phyloP scores from a whole-genome alignment of 495 filamentous ascomycete species.

The Barbatosphaeria neglecta region DNA sequence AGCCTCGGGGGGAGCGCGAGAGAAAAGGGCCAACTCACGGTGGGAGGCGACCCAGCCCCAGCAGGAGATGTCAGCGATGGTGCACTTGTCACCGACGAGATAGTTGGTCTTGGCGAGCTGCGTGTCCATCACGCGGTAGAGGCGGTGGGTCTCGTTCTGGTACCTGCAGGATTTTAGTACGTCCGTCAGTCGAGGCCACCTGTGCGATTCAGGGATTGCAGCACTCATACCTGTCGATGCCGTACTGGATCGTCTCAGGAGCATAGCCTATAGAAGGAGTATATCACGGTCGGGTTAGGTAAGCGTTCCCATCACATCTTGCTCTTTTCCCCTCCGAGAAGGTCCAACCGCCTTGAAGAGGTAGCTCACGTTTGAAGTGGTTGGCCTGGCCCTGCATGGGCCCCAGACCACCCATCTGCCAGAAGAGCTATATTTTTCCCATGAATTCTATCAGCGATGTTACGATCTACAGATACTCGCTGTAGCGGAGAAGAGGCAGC shows the following conservation, averaged over 20 bases:
- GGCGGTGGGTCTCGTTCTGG: slow-evolving; percentile 63
- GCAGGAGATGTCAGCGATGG: slow-evolving; percentile 74
- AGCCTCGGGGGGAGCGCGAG: too few relatives aligned
- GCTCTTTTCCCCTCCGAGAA: not conserved
- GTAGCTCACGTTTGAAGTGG: slow-evolving; percentile 65
- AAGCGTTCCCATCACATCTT: too few relatives aligned
- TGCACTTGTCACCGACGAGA: slow-evolving; percentile 66
- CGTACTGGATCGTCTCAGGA: slow-evolving; percentile 78
- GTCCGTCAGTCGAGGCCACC: not conserved
- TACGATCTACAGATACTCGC: too few relatives aligned
- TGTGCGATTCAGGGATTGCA: not conserved
- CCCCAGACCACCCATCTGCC: slow-evolving; percentile 62
- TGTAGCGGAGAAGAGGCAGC: not conserved
- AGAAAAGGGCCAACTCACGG: slow-evolving; percentile 12
- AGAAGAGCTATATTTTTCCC: slow-evolving; percentile 26
- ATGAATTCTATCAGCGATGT: too few relatives aligned
- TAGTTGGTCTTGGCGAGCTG: slow-evolving; percentile 57
- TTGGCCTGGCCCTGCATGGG: slow-evolving; percentile 91
- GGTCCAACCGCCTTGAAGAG: not conserved
- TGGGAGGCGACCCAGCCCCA: slow-evolving; percentile 60
- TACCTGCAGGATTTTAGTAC: slow-evolving; percentile 33
- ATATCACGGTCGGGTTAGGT: too few relatives aligned
- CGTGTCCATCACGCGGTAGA: slow-evolving; percentile 69
- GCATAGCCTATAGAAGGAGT: slow-evolving; percentile 44
- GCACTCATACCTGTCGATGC: slow-evolving; percentile 45